A percentile compares a stretch with the other conserved stretches of the same genome.
These are phyloP conservation scores for Neurospora sp. DNA, from an alignment of 495 filamentous ascomycete species.

Conservation along the genomic window DNA sequence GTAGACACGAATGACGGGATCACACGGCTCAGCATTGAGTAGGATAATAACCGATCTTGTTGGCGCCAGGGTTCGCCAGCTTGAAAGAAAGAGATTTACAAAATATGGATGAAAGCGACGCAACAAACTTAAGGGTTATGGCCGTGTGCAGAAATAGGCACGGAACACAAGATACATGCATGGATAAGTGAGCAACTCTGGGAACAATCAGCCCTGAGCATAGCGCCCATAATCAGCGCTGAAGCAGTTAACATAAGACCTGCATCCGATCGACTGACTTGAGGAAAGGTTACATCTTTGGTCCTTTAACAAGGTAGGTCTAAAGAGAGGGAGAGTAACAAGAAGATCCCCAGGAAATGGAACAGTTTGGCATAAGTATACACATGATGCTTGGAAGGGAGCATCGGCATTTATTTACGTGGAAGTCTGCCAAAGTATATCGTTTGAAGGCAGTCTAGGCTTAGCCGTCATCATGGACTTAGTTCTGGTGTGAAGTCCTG, in stretches of 20 bases:
- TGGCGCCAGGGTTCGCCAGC: background rate
- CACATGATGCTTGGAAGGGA: background rate
- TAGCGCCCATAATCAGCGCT: background rate
- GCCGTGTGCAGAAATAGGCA: background rate
- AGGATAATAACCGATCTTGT: background rate
- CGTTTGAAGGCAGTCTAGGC: background rate
- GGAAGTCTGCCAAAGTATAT: background rate
- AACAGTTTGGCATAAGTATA: background rate
- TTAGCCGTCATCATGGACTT: background rate
- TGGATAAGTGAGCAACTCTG: background rate
- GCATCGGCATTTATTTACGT: background rate
- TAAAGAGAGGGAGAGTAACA: background rate
- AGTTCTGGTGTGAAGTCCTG: background rate
- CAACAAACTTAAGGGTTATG: background rate
- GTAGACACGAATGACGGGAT: conserved; percentile 88
- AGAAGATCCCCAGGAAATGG: background rate
- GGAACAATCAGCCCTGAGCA: background rate
- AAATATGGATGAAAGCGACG: background rate
- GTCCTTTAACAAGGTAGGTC: background rate
- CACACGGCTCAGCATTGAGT: conserved; percentile 78
- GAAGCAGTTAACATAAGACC: background rate
- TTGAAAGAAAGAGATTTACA: background rate
- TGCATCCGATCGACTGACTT: background rate
- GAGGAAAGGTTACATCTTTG: background rate
- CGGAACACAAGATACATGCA: background rate